Evolutionary conservation across 1,284 basidiomycete species (phyloP), one percentile per base, ranked within the genome.

Genomic region (Leccinum fallax): DNA sequence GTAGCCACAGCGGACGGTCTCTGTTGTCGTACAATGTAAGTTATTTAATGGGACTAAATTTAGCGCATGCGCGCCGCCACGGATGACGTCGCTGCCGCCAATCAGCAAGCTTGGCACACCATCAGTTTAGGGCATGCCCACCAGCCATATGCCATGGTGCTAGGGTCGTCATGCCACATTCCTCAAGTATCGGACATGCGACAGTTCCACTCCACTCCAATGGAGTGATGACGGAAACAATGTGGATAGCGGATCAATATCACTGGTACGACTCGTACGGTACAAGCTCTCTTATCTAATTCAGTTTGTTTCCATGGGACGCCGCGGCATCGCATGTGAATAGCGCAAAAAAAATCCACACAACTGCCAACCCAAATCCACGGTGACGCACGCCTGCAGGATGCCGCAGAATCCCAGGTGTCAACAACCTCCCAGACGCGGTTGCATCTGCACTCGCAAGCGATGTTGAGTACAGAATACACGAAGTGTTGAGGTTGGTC

Each of bases 391-490:
- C 66, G 73, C 76, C 61, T 58, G 40, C 62, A 97, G 95, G 96
- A 98, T 80, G 91, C 93, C 55, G 95, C 97, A 52, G 95, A 98
- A 69, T 90, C 92, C 0, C 77, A 30, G 90, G 90, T 55, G 88
- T 98, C 62, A 81, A 86, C 21, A 89, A 81, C 53, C 78, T 99
- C 51, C 83, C 93, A 2, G 93, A 96, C 61, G 77, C 84, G 7
- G 92, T 98, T 10, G 92, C 95, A 2, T 87, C 88, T n/a, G 85
- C 93, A 0, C 83, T 99, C 16, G 95, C 97, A 2, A 94, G 93
- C 64, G 97, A 99, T 79, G 94, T 98, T 48, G 97, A 99, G 75
- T 98, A 98, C 77, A 84, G 97, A 62, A 86, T 98, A 71, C 95
- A 97, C 74, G 93, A 97, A 73, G 88, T 97, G 85, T 96, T 63